Evolutionary conservation across 805 yeast species (phyloP).

Genomic region (Vanderwaltozyma polyspora): DNA sequence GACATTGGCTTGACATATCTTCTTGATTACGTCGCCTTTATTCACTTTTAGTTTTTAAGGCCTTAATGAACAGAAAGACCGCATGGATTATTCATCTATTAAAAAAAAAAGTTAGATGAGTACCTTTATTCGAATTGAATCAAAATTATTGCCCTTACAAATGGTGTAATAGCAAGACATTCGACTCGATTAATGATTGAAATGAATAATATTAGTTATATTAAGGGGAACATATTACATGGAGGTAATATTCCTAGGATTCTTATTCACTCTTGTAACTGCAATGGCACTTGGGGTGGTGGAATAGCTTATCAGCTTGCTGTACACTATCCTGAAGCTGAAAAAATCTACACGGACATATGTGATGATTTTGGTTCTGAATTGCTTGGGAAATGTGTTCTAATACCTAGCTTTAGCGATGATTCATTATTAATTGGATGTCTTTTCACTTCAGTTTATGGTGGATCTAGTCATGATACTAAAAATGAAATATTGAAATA

Average conservation of each 20-base stretch:
- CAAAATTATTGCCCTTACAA: no score
- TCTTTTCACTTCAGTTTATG: conserved; percentile 57
- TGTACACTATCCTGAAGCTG: conserved; percentile 45
- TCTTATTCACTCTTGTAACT: conserved; percentile 71
- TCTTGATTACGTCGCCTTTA: no score
- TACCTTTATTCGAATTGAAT: no score
- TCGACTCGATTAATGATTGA: no score
- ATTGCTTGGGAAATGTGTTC: conserved; percentile 37
- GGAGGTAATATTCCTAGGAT: conserved; percentile 28
- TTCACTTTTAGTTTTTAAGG: no score
- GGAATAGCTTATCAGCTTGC: conserved; percentile 62
- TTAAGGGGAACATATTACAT: conserved; percentile 13
- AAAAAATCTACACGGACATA: conserved; percentile 31
- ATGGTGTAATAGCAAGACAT: no score
- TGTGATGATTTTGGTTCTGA: conserved; percentile 15
- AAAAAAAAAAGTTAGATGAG: no score
- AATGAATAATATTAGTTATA: conserved; percentile 12
- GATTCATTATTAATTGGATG: conserved; percentile 40
- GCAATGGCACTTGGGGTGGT: conserved; percentile 74
- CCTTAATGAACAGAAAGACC: no score
- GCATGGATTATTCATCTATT: no score
- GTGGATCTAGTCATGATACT: conserved; percentile 32
- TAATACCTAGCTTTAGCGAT: conserved; percentile 17
- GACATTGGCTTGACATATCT: no score
- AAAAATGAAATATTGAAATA: conserved; percentile 37